phyloP scores from a whole-genome alignment of 1,284 basidiomycete species.

The Ustilago esculenta region DNA sequence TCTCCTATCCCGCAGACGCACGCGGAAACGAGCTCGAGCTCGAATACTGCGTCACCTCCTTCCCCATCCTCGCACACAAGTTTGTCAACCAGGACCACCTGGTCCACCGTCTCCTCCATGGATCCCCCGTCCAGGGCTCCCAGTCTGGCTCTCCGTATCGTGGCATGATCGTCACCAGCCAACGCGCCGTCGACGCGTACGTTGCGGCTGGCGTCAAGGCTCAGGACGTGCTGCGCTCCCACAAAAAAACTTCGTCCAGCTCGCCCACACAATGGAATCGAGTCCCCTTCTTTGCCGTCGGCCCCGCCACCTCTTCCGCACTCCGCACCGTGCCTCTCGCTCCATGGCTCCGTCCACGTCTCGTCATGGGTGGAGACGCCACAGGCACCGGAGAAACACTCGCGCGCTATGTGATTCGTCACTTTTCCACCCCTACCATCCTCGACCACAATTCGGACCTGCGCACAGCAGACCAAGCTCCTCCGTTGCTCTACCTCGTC shows the following conservation, averaged over 20 bases:
- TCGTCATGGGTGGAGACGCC: slow-evolving; percentile 56
- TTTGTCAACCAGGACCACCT: slow-evolving; percentile 45
- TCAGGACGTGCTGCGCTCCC: slow-evolving; percentile 17
- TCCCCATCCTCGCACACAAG: slow-evolving; percentile 55
- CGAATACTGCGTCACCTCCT: slow-evolving; percentile 59
- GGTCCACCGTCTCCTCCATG: slow-evolving; percentile 40
- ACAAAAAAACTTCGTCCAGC: slow-evolving; percentile 22
- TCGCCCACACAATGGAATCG: slow-evolving; percentile 49
- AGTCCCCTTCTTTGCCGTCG: slow-evolving; percentile 64
- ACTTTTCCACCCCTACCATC: slow-evolving; percentile 33
- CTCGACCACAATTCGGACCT: slow-evolving; percentile 17
- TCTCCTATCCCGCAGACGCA: slow-evolving; percentile 34
- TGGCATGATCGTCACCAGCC: slow-evolving; percentile 61
- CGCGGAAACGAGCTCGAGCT: slow-evolving; percentile 35
- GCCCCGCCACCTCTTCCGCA: slow-evolving; percentile 56
- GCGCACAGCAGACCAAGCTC: slow-evolving; percentile 9
- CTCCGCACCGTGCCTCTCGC: slow-evolving; percentile 40
- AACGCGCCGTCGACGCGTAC: slow-evolving; percentile 62
- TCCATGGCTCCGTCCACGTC: slow-evolving; percentile 45
- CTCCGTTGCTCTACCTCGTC: slow-evolving; percentile 55
- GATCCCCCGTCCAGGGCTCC: slow-evolving; percentile 4
- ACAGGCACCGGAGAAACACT: slow-evolving; percentile 59
- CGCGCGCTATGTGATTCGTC: slow-evolving; percentile 53
- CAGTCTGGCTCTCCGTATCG: slow-evolving; percentile 23
- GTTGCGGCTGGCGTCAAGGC: slow-evolving; percentile 46